These are phyloP conservation scores for Candida anutae DNA, from an alignment of 1,139 yeast genomes.

Conservation along the genomic window DNA sequence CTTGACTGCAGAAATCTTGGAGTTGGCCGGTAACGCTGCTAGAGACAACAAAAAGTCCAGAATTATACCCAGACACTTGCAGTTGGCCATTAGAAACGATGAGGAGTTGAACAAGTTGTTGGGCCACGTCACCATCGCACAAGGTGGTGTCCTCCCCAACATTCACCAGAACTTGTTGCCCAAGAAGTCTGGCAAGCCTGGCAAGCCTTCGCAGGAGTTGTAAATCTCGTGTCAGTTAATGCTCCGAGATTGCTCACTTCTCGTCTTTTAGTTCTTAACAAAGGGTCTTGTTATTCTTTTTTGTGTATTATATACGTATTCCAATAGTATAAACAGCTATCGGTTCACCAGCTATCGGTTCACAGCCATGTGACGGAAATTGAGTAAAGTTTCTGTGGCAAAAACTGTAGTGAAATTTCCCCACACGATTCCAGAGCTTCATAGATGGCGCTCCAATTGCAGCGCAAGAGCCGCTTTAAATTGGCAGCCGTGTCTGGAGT, in stretches of 20 bases:
- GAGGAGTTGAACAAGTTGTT: conserved; percentile 87
- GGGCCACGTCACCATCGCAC: conserved; percentile 31
- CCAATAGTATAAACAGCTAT: background rate
- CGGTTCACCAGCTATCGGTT: too few species aligned
- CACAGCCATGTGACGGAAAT: too few species aligned
- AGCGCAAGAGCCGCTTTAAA: conserved; percentile 7
- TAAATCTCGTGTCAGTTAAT: conserved; percentile 4
- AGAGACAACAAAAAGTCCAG: conserved; percentile 98
- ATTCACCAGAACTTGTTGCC: conserved; percentile 17
- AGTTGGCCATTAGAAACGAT: conserved; percentile 97
- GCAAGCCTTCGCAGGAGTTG: conserved; percentile 14
- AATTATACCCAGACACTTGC: conserved; percentile 97
- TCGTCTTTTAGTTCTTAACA: background rate
- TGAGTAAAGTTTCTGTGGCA: too few species aligned
- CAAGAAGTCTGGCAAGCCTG: conserved; percentile 13
- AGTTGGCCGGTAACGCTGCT: conserved; percentile 98
- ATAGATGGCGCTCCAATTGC: conserved; percentile 11
- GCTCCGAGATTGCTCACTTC: conserved; percentile 3
- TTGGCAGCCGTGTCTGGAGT: conserved; percentile 25
- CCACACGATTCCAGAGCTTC: too few species aligned
- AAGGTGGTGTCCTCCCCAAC: conserved; percentile 20
- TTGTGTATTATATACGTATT: conserved; percentile 1
- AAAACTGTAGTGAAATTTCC: too few species aligned
- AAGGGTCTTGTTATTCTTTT: background rate
- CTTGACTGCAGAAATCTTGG: conserved; percentile 93